Base-by-base conservation (phyloP, 2,329 filamentous ascomycete genomes). In the Helicocarpus griseus region DNA sequence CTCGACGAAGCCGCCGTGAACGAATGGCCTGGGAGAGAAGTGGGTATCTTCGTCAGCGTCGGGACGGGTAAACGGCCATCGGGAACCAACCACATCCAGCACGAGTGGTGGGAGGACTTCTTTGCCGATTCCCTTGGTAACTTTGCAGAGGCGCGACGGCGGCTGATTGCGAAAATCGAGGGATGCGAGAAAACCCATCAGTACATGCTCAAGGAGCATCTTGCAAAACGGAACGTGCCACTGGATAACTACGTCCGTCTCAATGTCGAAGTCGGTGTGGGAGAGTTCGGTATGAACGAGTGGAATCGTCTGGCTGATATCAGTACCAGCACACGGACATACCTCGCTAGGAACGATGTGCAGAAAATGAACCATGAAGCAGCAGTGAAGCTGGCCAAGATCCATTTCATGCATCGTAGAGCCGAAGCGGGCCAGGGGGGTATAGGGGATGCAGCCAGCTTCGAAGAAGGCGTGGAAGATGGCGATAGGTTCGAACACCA, bases 271-370 rank as follows among this genome's bases (percentile, higher is more conserved):
- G 84, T 95, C 14, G 93, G 91, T 1, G 90, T 97, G 2, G 90
- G 91, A 49, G 93, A 97, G 64, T 97, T 96, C 66, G 91, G 87
- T 48, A 97, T 98, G 89, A 98, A 97, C 65, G 93, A 97, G 66
- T 98, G 93, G 93, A 81, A 88, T 61, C 82, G 90, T 3, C 73
- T 97, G n/a, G 85, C 87, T 24, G 91, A 96, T 49, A 97, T 98
- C 70, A 95, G 88, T 72, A 96, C 89, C 13, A 85, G 85, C 64
- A 98, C 93, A 0, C 80, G 87, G 58, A 81, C 85, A 56, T 98
- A 97, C 65, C 79, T 98, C 49, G 74, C 77, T 6, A 84, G 84
- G 55, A 76, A 79, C 9, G 82, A 82, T 0, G 85, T 94, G 53
- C 87, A 95, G 65, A 78, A 73, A 59, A 87, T 89, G 78, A 87